Conservation (phyloP, 106 monocot species). For the Platanthera guangdongensis region DNA sequence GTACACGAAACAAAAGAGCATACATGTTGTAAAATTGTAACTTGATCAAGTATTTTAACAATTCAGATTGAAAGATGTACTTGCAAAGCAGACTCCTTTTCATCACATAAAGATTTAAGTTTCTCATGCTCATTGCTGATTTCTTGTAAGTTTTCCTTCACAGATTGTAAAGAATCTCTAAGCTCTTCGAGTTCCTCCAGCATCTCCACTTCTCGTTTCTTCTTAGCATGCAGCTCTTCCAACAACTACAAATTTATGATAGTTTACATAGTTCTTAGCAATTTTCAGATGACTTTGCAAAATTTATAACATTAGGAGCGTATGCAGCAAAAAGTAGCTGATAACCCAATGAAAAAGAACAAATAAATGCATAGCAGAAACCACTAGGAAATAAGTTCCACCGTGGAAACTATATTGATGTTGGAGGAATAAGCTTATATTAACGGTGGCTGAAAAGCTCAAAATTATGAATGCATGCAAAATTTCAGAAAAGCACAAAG, state of each 20-base stretch:
- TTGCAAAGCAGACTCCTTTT: slow-evolving; percentile 78
- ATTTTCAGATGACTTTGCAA: neutral
- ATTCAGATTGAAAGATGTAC: slow-evolving; percentile 21
- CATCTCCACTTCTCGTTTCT: slow-evolving; percentile 65
- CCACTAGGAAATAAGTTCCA: neutral
- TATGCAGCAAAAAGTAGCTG: neutral
- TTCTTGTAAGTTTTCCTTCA: slow-evolving; percentile 49
- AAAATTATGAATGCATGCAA: neutral
- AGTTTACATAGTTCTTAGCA: neutral
- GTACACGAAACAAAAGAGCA: neutral
- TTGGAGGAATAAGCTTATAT: neutral
- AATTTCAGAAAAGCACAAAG: neutral
- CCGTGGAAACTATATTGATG: neutral
- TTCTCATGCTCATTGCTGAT: slow-evolving; percentile 41
- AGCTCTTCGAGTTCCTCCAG: slow-evolving; percentile 65
- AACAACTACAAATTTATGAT: slow-evolving; percentile 36
- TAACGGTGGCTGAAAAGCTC: neutral
- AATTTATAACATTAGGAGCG: neutral
- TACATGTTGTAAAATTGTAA: neutral
- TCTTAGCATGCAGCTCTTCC: slow-evolving; percentile 59
- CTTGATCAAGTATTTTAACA: neutral
- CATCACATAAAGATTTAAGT: slow-evolving; percentile 54
- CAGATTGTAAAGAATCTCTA: slow-evolving; percentile 56
- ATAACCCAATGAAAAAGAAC: neutral
- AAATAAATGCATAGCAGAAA: neutral